Conservation (phyloP, 345 rosid species). For the Abelmoschus esculentus region DNA sequence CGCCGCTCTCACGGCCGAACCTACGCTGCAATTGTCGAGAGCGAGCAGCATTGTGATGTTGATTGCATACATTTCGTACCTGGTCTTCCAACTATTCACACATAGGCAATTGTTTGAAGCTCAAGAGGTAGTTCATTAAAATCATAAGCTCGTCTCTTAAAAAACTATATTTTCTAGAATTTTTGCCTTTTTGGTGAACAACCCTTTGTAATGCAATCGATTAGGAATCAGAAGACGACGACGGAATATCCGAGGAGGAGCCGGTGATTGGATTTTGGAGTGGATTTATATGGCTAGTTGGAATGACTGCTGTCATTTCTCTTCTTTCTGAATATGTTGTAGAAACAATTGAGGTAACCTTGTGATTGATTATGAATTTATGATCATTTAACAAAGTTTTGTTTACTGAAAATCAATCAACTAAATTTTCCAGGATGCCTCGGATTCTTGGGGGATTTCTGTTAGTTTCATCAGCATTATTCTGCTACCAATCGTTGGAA, state of each 20-base stretch:
- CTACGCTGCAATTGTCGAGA: conserved; percentile 58
- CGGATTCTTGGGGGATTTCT: conserved; percentile 89
- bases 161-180: not conserved
- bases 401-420: no score
- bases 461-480: conserved; percentile 88
- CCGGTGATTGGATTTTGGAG: conserved; percentile 87
- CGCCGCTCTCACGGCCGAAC: conserved; percentile 18
- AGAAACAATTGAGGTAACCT: conserved; percentile 69
- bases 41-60: conserved; percentile 83
- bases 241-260: conserved; percentile 35
- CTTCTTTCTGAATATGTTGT: conserved; percentile 78
- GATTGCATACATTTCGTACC: conserved; percentile 58
- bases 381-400: no score
- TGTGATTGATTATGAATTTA: not conserved
- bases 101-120: conserved; percentile 71
- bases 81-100: conserved; percentile 69
- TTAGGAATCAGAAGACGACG: conserved; percentile 45
- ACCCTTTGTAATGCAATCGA: conserved; percentile 1
- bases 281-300: conserved; percentile 72
- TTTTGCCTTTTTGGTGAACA: not conserved
- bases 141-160: not conserved
- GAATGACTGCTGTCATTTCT: conserved; percentile 77
- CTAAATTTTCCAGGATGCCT: conserved; percentile 45
- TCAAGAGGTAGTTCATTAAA: conserved; percentile 25
- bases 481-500: conserved; percentile 88